phyloP scores from a whole-genome alignment of 2,329 filamentous ascomycete genomes.

The Cladosporium sp. region DNA sequence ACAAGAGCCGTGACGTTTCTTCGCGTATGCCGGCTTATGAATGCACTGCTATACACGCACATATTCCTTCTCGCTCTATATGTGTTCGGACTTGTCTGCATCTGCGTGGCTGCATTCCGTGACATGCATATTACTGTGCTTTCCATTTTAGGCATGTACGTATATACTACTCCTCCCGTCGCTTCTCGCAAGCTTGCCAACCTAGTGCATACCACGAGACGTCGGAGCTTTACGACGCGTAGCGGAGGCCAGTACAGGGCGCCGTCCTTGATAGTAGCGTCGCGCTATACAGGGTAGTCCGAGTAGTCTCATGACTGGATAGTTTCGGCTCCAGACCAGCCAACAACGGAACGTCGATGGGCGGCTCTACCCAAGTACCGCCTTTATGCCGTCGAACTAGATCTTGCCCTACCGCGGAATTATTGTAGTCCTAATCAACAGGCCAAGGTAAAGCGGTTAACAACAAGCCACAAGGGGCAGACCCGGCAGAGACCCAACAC shows the following conservation, averaged over 20 bases:
- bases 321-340: neutral
- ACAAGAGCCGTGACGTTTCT: neutral
- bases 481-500: neutral
- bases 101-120: too few species aligned
- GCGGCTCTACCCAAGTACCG: neutral
- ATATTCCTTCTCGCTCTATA: too few species aligned
- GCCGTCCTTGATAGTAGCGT: neutral
- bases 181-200: too few species aligned
- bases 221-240: neutral
- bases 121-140: too few species aligned
- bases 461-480: neutral
- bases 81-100: too few species aligned
- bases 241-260: neutral
- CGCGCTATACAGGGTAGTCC: neutral
- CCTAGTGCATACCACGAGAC: neutral
- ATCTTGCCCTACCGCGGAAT: neutral
- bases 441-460: neutral
- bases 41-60: neutral
- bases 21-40: neutral
- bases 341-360: neutral
- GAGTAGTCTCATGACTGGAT: neutral
- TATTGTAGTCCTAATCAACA: too few species aligned
- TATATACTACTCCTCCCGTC: too few species aligned
- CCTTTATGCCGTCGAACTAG: neutral
- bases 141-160: too few species aligned